Conservation (phyloP, 2,329 filamentous ascomycete genomes). For the Myriosclerotinia duriaeana region DNA sequence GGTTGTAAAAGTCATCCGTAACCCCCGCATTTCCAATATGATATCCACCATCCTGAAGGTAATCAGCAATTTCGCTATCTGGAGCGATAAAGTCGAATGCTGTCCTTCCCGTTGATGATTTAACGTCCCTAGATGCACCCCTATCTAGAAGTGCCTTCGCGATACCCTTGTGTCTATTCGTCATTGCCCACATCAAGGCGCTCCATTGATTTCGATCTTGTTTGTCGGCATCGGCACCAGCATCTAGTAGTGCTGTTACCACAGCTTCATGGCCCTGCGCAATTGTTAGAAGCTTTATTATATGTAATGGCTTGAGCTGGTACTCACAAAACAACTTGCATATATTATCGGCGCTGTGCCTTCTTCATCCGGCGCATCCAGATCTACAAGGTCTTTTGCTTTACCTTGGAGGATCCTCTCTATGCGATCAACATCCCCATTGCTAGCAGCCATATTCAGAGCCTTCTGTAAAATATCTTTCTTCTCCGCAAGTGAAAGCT, state of each 20-base stretch:
- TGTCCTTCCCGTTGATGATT: slow-evolving; percentile 88
- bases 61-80: slow-evolving; percentile 94
- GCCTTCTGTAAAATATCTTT: slow-evolving; percentile 78
- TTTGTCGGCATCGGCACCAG: slow-evolving; percentile 84
- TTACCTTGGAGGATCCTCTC: slow-evolving; percentile 71
- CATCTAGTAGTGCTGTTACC: slow-evolving; percentile 78
- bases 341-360: slow-evolving; percentile 97
- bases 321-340: slow-evolving; percentile 88
- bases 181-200: slow-evolving; percentile 99
- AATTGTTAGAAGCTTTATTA: slow-evolving; percentile 26
- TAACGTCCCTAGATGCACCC: slow-evolving; percentile 91
- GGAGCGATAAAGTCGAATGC: slow-evolving; percentile 95
- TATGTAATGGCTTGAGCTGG: neutral
- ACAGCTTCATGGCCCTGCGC: slow-evolving; percentile 81
- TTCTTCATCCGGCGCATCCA: slow-evolving; percentile 88
- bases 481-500: slow-evolving; percentile 75
- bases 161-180: slow-evolving; percentile 93
- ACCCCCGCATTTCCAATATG: slow-evolving; percentile 77
- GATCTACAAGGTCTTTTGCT: slow-evolving; percentile 73
- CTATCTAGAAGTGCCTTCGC: slow-evolving; percentile 90
- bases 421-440: slow-evolving; percentile 84
- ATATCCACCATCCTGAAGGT: slow-evolving; percentile 92
- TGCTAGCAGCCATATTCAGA: slow-evolving; percentile 92
- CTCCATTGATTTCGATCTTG: slow-evolving; percentile 98
- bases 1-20: slow-evolving; percentile 88